Conservation (phyloP, 2,329 filamentous ascomycete species). For the Colletotrichum liriopes region DNA sequence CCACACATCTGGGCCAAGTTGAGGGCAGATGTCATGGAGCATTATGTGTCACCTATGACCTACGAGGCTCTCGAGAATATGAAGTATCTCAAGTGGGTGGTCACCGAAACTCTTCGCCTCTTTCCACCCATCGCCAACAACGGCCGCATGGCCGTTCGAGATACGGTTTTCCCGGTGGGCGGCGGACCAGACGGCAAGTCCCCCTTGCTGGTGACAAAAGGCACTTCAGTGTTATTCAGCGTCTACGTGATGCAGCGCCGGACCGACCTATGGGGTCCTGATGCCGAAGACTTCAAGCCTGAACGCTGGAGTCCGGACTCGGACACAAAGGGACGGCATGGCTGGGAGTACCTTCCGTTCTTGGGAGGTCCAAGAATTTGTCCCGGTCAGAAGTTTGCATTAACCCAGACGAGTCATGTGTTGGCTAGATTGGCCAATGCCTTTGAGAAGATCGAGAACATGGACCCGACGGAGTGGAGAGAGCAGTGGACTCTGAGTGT, state of each 20-base stretch:
- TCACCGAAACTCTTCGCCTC: constrained; percentile 64
- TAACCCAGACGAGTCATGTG: constrained; percentile 52
- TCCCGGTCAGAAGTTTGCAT: constrained; percentile 59
- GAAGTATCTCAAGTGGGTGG: constrained; percentile 71
- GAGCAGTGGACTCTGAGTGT: constrained; percentile 5
- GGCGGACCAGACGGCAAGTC: constrained; percentile 64
- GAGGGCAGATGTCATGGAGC: constrained; percentile 56
- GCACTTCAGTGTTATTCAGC: constrained; percentile 60
- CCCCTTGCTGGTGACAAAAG: constrained; percentile 65
- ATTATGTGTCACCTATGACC: constrained; percentile 53
- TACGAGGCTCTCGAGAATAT: constrained; percentile 72
- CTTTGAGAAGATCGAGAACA: neutral
- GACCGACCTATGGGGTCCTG: constrained; percentile 55
- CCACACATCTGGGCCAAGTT: constrained; percentile 61
- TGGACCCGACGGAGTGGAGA: neutral
- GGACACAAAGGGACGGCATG: neutral
- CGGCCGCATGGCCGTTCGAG: constrained; percentile 53
- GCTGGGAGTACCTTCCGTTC: constrained; percentile 61
- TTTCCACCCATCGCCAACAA: constrained; percentile 67
- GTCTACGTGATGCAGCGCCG: constrained; percentile 60
- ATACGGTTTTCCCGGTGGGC: constrained; percentile 66
- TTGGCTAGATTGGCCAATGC: neutral
- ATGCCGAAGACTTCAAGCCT: constrained; percentile 57
- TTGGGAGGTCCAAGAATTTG: constrained; percentile 62
- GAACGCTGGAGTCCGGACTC: constrained; percentile 54